A percentile compares a stretch with the other conserved stretches of the same genome.
Conservation (phyloP, 2,329 filamentous ascomycete genomes). For the Arthrinium phaeospermum region DNA sequence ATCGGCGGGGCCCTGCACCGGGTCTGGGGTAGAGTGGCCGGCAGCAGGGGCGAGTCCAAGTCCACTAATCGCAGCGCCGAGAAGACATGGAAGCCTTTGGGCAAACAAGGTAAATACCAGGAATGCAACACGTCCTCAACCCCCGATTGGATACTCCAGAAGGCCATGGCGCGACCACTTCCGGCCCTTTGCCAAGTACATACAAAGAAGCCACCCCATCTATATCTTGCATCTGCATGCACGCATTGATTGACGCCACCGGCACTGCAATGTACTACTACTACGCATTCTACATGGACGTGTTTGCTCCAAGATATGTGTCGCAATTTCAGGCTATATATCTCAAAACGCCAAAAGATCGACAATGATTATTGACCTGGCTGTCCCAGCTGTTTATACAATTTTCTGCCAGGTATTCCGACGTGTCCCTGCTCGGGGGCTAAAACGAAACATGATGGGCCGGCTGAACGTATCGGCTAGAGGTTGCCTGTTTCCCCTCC, state of each 20-base stretch:
- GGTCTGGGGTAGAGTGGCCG: not conserved
- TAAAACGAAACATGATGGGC: not conserved
- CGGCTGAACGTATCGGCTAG: not conserved
- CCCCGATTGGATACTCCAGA: not conserved
- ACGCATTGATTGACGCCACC: not conserved
- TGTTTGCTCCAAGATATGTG: not conserved
- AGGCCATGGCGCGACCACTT: not conserved
- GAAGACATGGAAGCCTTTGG: not conserved
- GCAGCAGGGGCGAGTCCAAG: not conserved
- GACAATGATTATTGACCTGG: not conserved
- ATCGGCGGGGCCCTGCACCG: not conserved
- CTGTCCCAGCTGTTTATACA: not conserved
- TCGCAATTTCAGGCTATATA: not conserved
- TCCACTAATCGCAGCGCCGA: conserved; percentile 7
- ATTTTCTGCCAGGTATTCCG: not conserved
- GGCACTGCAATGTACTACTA: not conserved
- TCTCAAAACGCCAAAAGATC: not conserved
- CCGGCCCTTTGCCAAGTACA: not conserved
- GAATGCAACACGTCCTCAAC: no score
- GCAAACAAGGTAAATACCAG: not conserved
- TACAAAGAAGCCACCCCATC: not conserved
- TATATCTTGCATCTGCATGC: not conserved
- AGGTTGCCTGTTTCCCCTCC: no score
- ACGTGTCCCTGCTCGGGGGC: no score
- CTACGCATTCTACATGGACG: not conserved